These are phyloP conservation scores for Hypomontagnella submonticulosa DNA, from an alignment of 495 filamentous ascomycete genomes.

Conservation along the genomic window DNA sequence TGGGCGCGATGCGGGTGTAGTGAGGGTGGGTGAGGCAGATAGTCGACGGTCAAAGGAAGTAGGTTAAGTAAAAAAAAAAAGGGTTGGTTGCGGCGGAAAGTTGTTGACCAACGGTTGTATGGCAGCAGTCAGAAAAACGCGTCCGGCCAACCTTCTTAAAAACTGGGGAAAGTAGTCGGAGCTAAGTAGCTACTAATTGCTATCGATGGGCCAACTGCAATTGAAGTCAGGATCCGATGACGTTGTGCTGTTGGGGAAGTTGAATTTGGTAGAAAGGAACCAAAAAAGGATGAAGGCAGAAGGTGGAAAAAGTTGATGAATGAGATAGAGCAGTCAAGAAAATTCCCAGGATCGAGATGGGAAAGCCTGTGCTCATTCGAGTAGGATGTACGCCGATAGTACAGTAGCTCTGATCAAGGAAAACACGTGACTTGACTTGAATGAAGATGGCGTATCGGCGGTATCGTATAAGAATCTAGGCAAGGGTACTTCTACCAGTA, in stretches of 20 bases:
- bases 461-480: too few species aligned
- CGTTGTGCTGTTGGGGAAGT: slow-evolving; percentile 8
- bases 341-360: slow-evolving; percentile 43
- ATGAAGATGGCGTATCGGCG: slow-evolving; percentile 33
- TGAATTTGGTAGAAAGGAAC: slow-evolving; percentile 14
- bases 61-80: slow-evolving; percentile 19
- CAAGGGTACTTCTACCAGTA: too few species aligned
- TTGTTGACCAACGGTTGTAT: slow-evolving; percentile 43
- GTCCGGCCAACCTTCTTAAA: slow-evolving; percentile 42
- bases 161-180: slow-evolving; percentile 38
- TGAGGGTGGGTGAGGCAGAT: slow-evolving; percentile 16
- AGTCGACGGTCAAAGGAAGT: slow-evolving; percentile 11
- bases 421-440: slow-evolving; percentile 42
- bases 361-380: slow-evolving; percentile 40
- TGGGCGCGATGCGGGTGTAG: slow-evolving; percentile 29
- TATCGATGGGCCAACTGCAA: slow-evolving; percentile 33
- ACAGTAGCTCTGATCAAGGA: slow-evolving; percentile 22
- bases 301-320: slow-evolving; percentile 32
- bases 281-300: slow-evolving; percentile 29
- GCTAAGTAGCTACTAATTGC: slow-evolving; percentile 35
- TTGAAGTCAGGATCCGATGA: slow-evolving; percentile 38
- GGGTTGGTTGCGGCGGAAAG: slow-evolving; percentile 39
- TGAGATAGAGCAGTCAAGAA: slow-evolving; percentile 35
- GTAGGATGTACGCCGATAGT: slow-evolving; percentile 28
- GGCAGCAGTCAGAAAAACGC: slow-evolving; percentile 44